Percentiles rank a stretch among this genome's conserved stretches.
Evolutionary conservation across 352 stramenopile genomes (phyloP).

Genomic region (Globisporangium viniferum): DNA sequence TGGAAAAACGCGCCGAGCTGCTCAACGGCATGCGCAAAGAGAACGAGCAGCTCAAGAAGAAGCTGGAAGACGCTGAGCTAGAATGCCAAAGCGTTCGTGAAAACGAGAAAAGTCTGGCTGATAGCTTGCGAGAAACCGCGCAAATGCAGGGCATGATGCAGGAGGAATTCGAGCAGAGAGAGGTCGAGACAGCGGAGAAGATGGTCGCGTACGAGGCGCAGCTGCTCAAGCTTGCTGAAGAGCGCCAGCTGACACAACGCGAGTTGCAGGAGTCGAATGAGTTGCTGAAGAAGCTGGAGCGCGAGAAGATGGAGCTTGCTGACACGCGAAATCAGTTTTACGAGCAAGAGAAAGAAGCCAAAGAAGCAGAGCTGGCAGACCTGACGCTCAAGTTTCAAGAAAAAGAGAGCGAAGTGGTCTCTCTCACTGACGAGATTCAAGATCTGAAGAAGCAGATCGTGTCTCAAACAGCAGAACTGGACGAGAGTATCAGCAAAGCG

Average conservation of each 20-base stretch:
- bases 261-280: slow-evolving; percentile 25
- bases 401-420: slow-evolving; percentile 19
- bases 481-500: slow-evolving; percentile 15
- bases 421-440: slow-evolving; percentile 25
- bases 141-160: slow-evolving; percentile 30
- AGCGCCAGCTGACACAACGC: slow-evolving; percentile 12
- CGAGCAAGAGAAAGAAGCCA: background rate
- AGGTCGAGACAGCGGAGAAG: slow-evolving; percentile 21
- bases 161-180: slow-evolving; percentile 37
- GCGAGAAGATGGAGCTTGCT: slow-evolving; percentile 8
- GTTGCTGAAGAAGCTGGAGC: slow-evolving; percentile 5
- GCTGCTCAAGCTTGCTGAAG: slow-evolving; percentile 21
- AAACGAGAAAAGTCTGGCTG: slow-evolving; percentile 17
- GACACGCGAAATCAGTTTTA: background rate
- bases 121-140: slow-evolving; percentile 26
- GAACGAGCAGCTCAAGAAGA: slow-evolving; percentile 42
- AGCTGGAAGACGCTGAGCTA: slow-evolving; percentile 24
- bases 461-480: slow-evolving; percentile 24
- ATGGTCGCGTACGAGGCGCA: slow-evolving; percentile 28
- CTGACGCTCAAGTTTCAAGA: slow-evolving; percentile 24
- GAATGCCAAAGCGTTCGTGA: slow-evolving; percentile 14
- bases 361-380: slow-evolving; percentile 11
- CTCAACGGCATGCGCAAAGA: slow-evolving; percentile 80
- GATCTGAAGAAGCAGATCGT: slow-evolving; percentile 24
- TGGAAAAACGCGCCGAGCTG: slow-evolving; percentile 75